Base-by-base conservation (phyloP, 352 stramenopile genomes). In the Phytopythium boreale region DNA sequence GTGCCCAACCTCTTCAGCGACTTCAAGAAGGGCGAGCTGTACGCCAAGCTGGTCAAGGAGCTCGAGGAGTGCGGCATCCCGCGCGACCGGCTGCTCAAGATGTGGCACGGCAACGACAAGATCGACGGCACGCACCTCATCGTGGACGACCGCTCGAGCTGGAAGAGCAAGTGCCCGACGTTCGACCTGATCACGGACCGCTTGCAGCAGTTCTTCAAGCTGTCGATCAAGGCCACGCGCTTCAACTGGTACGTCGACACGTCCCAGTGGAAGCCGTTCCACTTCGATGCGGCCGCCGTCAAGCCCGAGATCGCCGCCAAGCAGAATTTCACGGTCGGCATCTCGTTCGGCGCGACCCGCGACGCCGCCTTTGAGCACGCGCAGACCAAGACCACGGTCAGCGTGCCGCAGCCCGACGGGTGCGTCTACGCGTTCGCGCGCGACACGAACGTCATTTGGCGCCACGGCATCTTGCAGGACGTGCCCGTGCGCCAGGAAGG, bases 231-330 rank as follows among this genome's bases (percentile, higher is more conserved):
- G 59, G 90, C 92, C n/a, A 97, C 90, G 58, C 84, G 95, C 49
- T 98, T 98, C 67, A 98, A 98, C 76, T 98, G 93, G 93, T 98
- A 98, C 80, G 84, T 90, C 59, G 92, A 98, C 14, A 84, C 90
- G 68, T 98, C 92, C 66, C 97, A 96, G 76, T 98, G 90, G 74
- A 97, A 97, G 31, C 90, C 90, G 68, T 98, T 98, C 92, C 94
- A 98, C 79, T 98, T 88, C 5, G 77, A 89, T 56, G 80, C 90
- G 78, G 90, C 92, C 2, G 95, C 93, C n/a, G 96, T 97, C 60
- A 98, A 98, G 79, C 89, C 88, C 0, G 75, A 95, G 66, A 86
- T 97, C 63, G 95, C 93, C 2, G 84, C 76, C 24, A 96, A 89
- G 62, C 93, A 98, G 72, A 98, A 98, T 68, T 98, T 98, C 63